Conservation (phyloP, 1,139 yeast genomes). For the Martiniozyma asiatica region DNA sequence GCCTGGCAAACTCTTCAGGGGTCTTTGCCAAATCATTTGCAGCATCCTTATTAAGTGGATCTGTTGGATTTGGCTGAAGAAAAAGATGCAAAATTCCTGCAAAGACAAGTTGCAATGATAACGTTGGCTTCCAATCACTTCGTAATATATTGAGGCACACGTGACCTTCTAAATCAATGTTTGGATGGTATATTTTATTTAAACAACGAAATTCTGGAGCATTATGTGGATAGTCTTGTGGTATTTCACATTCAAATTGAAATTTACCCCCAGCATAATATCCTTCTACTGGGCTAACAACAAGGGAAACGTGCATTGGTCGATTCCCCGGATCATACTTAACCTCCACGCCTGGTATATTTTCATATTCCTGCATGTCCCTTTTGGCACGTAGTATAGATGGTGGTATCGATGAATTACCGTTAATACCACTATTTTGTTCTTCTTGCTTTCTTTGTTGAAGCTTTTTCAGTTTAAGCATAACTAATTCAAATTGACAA, state of each 20-base stretch:
- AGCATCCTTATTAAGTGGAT: slow-evolving; percentile 86
- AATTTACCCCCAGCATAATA: slow-evolving; percentile 62
- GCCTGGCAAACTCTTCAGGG: slow-evolving; percentile 40
- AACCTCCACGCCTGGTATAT: slow-evolving; percentile 12
- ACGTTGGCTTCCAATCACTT: slow-evolving; percentile 95
- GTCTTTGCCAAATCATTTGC: slow-evolving; percentile 61
- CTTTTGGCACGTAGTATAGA: slow-evolving; percentile 18
- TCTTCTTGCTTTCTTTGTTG: slow-evolving; percentile 17
- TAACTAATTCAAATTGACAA: background rate
- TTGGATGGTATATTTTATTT: slow-evolving; percentile 80
- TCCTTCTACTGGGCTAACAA: slow-evolving; percentile 69
- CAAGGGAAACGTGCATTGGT: slow-evolving; percentile 47
- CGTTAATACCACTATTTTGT: slow-evolving; percentile 4
- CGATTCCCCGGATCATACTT: slow-evolving; percentile 9
- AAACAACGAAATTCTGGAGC: slow-evolving; percentile 77
- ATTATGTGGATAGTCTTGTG: slow-evolving; percentile 75
- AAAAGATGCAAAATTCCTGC: slow-evolving; percentile 81
- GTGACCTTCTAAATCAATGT: slow-evolving; percentile 81
- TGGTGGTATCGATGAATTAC: slow-evolving; percentile 14
- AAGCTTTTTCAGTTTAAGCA: slow-evolving; percentile 20
- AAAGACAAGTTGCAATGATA: slow-evolving; percentile 68
- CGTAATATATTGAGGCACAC: slow-evolving; percentile 83
- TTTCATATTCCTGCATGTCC: slow-evolving; percentile 21
- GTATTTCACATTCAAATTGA: slow-evolving; percentile 50
- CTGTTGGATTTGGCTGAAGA: slow-evolving; percentile 83